Base-by-base conservation (phyloP, 768 basidiomycete species). In the Russula olivacea region DNA sequence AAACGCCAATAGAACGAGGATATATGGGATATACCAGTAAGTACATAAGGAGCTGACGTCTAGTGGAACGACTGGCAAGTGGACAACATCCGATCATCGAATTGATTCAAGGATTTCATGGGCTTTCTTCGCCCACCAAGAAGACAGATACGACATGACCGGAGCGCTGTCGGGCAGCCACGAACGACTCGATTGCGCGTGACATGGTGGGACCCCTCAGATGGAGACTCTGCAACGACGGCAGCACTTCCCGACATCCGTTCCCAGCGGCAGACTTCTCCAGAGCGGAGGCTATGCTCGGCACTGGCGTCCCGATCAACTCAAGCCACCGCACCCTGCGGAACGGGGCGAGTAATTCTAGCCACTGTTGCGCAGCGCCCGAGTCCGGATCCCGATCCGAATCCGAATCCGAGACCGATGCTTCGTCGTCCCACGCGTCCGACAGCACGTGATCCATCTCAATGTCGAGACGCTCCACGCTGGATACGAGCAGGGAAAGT, bases 281-380 rank as follows among this genome's bases (percentile, higher is more conserved):
- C 45, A 63, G 32, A 12, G 58, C 62, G 25, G 57, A 53, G 10
- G 45, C 48, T 23, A 59, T 50, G 54, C 25, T 45, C 19, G 59
- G 32, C 2, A 56, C 48, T 12, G 51, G 12, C 6, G 40, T 30
- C 32, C 63, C 58, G 5, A 30, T 38, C 54, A 60, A 5, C 11
- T 63, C 62, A 11, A 64, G 32, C 9, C 25, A 36, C 41, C 25
- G 38, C 54, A 64, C 63, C 23, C 17, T 17, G 4, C 28, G 23
- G 47, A 64, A 64, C 19, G 43, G 58, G 23, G 32, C 1, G 32
- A 64, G 38, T 3, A 64, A 7, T 8, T 60, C 63, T 7, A 60
- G 4, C 63, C 63, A 64, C 25, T 28, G 54, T 14, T 36, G 58
- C 19, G 21, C 15, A 1, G 54, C 11, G 14, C 36, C 19, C 10